Percentiles rank a stretch among this genome's conserved stretches.
phyloP scores from a whole-genome alignment of 2,329 filamentous ascomycete genomes.

The Eurotiales sp. region DNA sequence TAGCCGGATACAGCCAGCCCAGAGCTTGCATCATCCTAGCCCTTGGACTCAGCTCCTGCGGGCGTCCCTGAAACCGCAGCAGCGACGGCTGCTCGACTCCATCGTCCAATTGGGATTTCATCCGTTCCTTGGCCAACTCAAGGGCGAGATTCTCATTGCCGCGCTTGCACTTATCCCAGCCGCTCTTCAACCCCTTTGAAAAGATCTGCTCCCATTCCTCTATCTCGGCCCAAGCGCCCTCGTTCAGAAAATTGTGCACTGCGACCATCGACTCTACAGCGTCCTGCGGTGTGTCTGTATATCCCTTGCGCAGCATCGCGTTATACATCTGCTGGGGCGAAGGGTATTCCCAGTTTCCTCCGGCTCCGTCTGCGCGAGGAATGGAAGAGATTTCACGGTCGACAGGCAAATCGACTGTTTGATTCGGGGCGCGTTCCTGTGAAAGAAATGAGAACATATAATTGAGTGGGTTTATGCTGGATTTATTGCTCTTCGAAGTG shows the following conservation, averaged over 20 bases:
- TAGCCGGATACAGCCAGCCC: conserved; percentile 72
- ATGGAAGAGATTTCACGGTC: conserved; percentile 84
- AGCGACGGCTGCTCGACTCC: conserved; percentile 67
- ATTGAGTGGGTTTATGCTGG: conserved; percentile 76
- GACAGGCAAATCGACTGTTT: conserved; percentile 70
- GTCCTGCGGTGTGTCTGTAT: conserved; percentile 88
- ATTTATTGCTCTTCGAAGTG: conserved; percentile 45
- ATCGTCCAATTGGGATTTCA: conserved; percentile 29
- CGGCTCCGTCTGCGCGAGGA: conserved; percentile 65
- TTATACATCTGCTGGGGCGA: conserved; percentile 99
- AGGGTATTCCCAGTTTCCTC: conserved; percentile 92
- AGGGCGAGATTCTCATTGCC: conserved; percentile 65
- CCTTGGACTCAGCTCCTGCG: conserved; percentile 87
- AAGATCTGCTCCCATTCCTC: conserved; percentile 91
- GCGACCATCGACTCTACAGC: conserved; percentile 96
- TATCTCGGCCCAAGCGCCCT: conserved; percentile 95
- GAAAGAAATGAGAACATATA: conserved; percentile 91
- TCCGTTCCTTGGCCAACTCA: conserved; percentile 52
- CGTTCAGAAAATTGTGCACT: conserved; percentile 96
- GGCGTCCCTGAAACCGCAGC: conserved; percentile 82
- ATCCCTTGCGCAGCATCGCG: conserved; percentile 90
- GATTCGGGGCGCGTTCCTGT: conserved; percentile 70
- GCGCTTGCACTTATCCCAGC: conserved; percentile 68
- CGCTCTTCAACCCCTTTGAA: conserved; percentile 64
- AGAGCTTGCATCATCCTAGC: conserved; percentile 77